Conservation (phyloP, 441 rosid genomes). For the Erodium moschatum region DNA sequence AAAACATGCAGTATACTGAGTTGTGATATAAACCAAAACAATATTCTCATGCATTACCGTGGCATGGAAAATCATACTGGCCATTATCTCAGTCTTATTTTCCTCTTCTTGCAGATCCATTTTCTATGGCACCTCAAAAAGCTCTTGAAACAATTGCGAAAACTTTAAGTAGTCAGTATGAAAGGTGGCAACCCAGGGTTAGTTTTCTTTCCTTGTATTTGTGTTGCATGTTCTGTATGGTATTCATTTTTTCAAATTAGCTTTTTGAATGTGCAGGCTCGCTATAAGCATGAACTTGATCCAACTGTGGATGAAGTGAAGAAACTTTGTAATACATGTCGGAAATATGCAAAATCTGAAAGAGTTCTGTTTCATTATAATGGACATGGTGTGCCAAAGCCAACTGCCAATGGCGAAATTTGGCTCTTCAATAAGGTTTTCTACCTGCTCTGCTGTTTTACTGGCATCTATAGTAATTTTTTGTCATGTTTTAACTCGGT, state of each 20-base stretch:
- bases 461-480: conserved; percentile 18
- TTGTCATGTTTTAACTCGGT: conserved; percentile 19
- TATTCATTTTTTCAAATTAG: conserved; percentile 19
- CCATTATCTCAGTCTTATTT: neutral
- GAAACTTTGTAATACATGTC: conserved; percentile 84
- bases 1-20: neutral
- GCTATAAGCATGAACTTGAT: conserved; percentile 84
- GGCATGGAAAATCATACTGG: neutral
- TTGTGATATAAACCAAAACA: neutral
- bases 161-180: conserved; percentile 80
- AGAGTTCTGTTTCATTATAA: conserved; percentile 94
- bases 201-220: conserved; percentile 16
- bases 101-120: conserved; percentile 61
- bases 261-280: conserved; percentile 49
- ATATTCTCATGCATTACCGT: neutral
- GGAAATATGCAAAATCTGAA: conserved; percentile 83
- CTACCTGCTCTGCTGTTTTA: conserved; percentile 12
- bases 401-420: conserved; percentile 92
- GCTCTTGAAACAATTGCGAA: conserved; percentile 89
- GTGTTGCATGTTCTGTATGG: neutral
- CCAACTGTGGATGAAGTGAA: conserved; percentile 91
- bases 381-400: conserved; percentile 99
- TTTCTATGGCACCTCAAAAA: conserved; percentile 89
- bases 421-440: conserved; percentile 92
- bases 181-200: conserved; percentile 99